Percentiles rank a stretch among this genome's conserved stretches.
Conservation (phyloP, 1,284 basidiomycete genomes). For the Boletus semigastroideus region DNA sequence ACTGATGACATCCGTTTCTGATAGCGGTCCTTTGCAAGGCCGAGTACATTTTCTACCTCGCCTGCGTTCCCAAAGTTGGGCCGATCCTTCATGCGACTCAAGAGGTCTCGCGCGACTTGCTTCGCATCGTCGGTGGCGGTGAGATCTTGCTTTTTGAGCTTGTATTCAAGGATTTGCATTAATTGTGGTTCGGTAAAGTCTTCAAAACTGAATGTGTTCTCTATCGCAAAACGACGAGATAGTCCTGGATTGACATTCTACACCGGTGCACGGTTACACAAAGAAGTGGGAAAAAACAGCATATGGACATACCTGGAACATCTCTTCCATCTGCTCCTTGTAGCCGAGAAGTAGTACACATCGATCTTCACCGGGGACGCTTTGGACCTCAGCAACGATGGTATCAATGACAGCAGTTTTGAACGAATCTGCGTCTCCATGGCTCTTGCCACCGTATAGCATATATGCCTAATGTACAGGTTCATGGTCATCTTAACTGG, state of each 20-base stretch:
- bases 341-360: conserved; percentile 65
- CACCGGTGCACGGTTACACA: neutral
- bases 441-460: conserved; percentile 46
- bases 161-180: conserved; percentile 48
- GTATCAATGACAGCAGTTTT: conserved; percentile 70
- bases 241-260: conserved; percentile 68
- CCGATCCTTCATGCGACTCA: conserved; percentile 47
- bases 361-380: conserved; percentile 61
- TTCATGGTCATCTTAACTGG: neutral
- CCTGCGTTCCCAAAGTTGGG: conserved; percentile 69
- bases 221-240: conserved; percentile 58
- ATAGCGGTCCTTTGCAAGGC: conserved; percentile 48
- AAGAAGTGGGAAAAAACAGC: neutral
- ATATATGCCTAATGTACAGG: conserved; percentile 54
- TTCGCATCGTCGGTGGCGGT: conserved; percentile 54
- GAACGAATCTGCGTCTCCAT: conserved; percentile 40
- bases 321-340: conserved; percentile 58
- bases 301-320: conserved; percentile 53
- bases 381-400: conserved; percentile 68
- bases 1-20: conserved; percentile 42
- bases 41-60: conserved; percentile 62
- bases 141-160: conserved; percentile 55
- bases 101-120: conserved; percentile 48
- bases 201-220: conserved; percentile 61
- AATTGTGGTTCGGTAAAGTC: conserved; percentile 56